A percentile compares a stretch with the other conserved stretches of the same genome.
Conservation (phyloP, 441 rosid species). For the Adansonia grandidieri region DNA sequence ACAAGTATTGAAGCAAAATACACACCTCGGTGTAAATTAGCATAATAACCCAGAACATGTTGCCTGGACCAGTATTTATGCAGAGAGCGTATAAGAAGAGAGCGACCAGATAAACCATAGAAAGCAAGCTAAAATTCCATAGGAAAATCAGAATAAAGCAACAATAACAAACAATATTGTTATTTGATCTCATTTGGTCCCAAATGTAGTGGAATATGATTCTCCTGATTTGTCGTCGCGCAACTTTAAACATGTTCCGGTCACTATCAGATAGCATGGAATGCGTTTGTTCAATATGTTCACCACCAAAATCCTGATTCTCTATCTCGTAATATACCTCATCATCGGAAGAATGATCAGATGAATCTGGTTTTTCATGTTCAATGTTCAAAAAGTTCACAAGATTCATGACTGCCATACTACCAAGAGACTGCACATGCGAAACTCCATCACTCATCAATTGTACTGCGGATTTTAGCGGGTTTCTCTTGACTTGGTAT, state of each 20-base stretch:
- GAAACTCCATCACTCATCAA: conserved; percentile 75
- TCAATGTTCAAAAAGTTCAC: conserved; percentile 61
- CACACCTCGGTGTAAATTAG: conserved; percentile 69
- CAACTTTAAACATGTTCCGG: conserved; percentile 46
- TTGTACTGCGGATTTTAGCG: conserved; percentile 68
- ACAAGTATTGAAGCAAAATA: conserved; percentile 64
- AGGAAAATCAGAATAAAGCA: conserved; percentile 66
- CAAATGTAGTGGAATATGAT: conserved; percentile 64
- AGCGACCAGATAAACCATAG: conserved; percentile 66
- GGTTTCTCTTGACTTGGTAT: conserved; percentile 46
- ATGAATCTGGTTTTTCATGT: conserved; percentile 51
- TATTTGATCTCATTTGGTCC: conserved; percentile 74
- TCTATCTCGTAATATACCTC: conserved; percentile 48
- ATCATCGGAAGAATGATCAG: conserved; percentile 44
- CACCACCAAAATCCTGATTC: conserved; percentile 39
- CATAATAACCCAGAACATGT: conserved; percentile 70
- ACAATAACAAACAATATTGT: conserved; percentile 66
- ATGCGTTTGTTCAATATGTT: conserved; percentile 43
- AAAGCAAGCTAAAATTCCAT: conserved; percentile 81
- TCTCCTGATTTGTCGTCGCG: conserved; percentile 58
- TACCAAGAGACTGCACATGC: conserved; percentile 76
- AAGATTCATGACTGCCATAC: conserved; percentile 68
- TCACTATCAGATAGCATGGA: conserved; percentile 56
- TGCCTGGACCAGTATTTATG: conserved; percentile 64
- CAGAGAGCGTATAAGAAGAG: conserved; percentile 77